phyloP scores from a whole-genome alignment of 1,139 yeast genomes.

The Diutina catenulata region DNA sequence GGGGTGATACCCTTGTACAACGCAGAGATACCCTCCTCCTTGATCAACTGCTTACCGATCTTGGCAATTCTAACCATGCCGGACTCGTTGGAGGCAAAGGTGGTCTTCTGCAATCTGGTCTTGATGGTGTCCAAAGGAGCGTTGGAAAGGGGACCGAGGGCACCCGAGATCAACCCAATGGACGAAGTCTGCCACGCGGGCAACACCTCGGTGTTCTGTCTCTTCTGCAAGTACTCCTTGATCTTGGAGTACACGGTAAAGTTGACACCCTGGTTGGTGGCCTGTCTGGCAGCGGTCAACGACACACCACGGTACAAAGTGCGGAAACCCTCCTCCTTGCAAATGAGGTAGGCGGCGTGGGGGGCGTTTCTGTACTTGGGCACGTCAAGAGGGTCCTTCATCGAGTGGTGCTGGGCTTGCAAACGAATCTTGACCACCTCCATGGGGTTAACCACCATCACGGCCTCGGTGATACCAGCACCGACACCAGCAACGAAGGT shows the following conservation, averaged over 20 bases:
- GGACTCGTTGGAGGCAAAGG: slow-evolving; percentile 58
- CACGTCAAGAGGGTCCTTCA: slow-evolving; percentile 67
- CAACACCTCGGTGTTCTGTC: slow-evolving; percentile 52
- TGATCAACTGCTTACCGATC: slow-evolving; percentile 70
- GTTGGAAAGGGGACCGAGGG: slow-evolving; percentile 93
- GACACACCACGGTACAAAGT: slow-evolving; percentile 92
- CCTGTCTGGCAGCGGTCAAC: slow-evolving; percentile 94
- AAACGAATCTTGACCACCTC: slow-evolving; percentile 93
- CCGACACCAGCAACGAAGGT: slow-evolving; percentile 92
- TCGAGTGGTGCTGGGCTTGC: slow-evolving; percentile 90
- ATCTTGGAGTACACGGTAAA: slow-evolving; percentile 89
- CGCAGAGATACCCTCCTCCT: slow-evolving; percentile 82
- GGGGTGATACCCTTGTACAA: slow-evolving; percentile 97
- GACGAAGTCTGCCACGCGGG: slow-evolving; percentile 93
- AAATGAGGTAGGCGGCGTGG: slow-evolving; percentile 77
- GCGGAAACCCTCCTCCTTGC: slow-evolving; percentile 81
- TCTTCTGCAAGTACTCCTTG: slow-evolving; percentile 56
- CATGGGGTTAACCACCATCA: slow-evolving; percentile 86
- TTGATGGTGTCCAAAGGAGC: slow-evolving; percentile 97
- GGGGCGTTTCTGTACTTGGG: slow-evolving; percentile 91
- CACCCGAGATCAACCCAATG: slow-evolving; percentile 89
- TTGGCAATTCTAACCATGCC: slow-evolving; percentile 68
- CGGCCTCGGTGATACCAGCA: slow-evolving; percentile 96
- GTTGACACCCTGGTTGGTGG: slow-evolving; percentile 97
- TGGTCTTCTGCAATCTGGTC: slow-evolving; percentile 90